Base-by-base conservation (phyloP, 2,329 filamentous ascomycete species). In the Amylocarpus encephaloides region DNA sequence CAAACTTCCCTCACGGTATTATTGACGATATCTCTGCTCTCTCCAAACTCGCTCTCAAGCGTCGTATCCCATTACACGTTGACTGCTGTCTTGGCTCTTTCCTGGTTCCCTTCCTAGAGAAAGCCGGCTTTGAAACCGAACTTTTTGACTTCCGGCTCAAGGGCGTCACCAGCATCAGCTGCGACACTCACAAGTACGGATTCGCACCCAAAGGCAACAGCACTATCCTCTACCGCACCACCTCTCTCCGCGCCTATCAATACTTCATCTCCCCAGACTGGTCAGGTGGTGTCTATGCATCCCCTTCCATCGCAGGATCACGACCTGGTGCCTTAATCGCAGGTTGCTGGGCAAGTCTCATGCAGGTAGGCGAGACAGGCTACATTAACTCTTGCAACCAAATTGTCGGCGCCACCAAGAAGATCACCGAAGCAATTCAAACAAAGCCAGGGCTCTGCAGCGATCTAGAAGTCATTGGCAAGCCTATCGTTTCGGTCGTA, bases 201-300 rank as follows among this genome's bases (percentile, higher is more conserved):
- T 98, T 98, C 66, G 93, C 93, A 1, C 93, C 93, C 47, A 98
- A 98, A 73, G 93, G 93, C 59, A 98, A 95, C 77, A 93, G 86
- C 46, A 93, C 90, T 1, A 78, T 95, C 12, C 77, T 98, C 38
- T 98, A 98, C 77, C 88, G 93, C 61, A 86, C 82, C 41, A 78
- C 83, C 32, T 73, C 79, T 42, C 79, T 94, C 58, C 83, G 93
- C 60, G 82, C 82, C 50, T 92, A 95, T 70, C 93, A 98, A 70
- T 98, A 98, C 76, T 98, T 95, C 70, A 85, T 98, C 66, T 88
- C 85, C 30, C 86, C 93, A 6, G 88, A 95, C 70, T 98, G 93
- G 93, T 83, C 86, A 9, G 93, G 93, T 52, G 93, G 93, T 62
- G 90, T 98, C 7, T 98, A 98, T 68, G 93, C 90, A 36, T 95